Evolutionary conservation across 768 basidiomycete species (phyloP).

Genomic region (Botryobasidium botryosum): DNA sequence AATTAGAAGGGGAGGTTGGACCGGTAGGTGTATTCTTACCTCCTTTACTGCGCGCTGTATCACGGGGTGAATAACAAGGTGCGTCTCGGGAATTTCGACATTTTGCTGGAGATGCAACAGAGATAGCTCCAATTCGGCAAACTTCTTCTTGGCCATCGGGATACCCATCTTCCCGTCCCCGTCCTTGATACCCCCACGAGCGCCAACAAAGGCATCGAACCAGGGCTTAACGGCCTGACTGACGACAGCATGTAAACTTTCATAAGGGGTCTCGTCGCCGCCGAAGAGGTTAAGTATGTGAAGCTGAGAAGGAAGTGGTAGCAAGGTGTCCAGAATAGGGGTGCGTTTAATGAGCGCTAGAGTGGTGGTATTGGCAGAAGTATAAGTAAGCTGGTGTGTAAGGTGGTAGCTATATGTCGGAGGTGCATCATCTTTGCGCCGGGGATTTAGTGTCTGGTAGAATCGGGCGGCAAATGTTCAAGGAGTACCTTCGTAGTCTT

Average conservation of each 20-base stretch:
- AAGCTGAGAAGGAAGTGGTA: conserved; percentile 67
- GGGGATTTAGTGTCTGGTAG: neutral
- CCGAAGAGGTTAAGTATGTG: conserved; percentile 88
- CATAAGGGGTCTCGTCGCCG: conserved; percentile 81
- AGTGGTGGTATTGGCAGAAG: conserved; percentile 62
- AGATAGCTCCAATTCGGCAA: conserved; percentile 90
- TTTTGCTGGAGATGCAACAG: conserved; percentile 94
- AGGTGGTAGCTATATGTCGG: conserved; percentile 50
- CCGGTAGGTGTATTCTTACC: no score
- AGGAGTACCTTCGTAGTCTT: conserved; percentile 59
- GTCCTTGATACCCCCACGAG: conserved; percentile 59
- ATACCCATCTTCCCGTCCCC: conserved; percentile 78
- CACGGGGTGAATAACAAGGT: conserved; percentile 77
- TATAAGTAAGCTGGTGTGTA: conserved; percentile 60
- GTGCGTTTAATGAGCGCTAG: conserved; percentile 91
- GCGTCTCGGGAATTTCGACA: conserved; percentile 95
- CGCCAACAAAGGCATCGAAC: conserved; percentile 94
- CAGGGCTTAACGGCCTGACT: conserved; percentile 93
- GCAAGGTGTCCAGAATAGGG: conserved; percentile 60
- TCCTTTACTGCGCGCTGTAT: conserved; percentile 73
- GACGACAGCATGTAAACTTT: conserved; percentile 87
- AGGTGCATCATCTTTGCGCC: conserved; percentile 40
- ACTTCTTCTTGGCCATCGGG: conserved; percentile 98
- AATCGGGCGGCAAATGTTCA: no score
- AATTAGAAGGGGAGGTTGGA: no score